Conservation (phyloP, 176 grass and related monocot genomes). For the Oryza glaberrima region DNA sequence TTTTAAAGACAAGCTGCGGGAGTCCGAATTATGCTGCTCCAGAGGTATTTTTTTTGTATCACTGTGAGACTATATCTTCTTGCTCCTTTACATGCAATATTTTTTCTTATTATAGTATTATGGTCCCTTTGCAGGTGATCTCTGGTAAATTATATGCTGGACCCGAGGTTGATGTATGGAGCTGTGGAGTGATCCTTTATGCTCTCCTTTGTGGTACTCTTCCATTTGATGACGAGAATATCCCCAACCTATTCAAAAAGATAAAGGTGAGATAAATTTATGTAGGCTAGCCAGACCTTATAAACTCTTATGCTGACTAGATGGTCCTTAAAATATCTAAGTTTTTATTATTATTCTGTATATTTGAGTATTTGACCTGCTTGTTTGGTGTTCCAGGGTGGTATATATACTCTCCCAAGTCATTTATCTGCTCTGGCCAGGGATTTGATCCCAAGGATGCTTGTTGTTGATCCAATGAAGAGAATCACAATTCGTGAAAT, state of each 20-base stretch:
- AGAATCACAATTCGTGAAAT: slow-evolving; percentile 92
- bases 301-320: neutral
- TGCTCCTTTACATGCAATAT: slow-evolving; percentile 13
- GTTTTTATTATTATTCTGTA: slow-evolving; percentile 20
- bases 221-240: slow-evolving; percentile 98
- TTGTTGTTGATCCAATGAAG: slow-evolving; percentile 96
- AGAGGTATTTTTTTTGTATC: slow-evolving; percentile 64
- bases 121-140: slow-evolving; percentile 64
- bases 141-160: slow-evolving; percentile 96
- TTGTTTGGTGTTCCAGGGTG: slow-evolving; percentile 58
- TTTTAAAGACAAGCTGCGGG: slow-evolving; percentile 97
- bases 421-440: slow-evolving; percentile 88
- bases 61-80: slow-evolving; percentile 19
- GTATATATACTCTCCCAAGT: slow-evolving; percentile 94
- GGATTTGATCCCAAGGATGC: slow-evolving; percentile 95
- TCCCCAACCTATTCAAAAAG: slow-evolving; percentile 91
- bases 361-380: slow-evolving; percentile 11
- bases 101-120: slow-evolving; percentile 25
- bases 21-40: slow-evolving; percentile 99
- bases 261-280: slow-evolving; percentile 71
- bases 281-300: slow-evolving; percentile 3
- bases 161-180: slow-evolving; percentile 98
- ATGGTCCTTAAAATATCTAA: slow-evolving; percentile 8
- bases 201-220: slow-evolving; percentile 97
- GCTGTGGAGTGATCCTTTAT: slow-evolving; percentile 97